Conservation (phyloP, 2,329 filamentous ascomycete species). For the Curvularia lunata region DNA sequence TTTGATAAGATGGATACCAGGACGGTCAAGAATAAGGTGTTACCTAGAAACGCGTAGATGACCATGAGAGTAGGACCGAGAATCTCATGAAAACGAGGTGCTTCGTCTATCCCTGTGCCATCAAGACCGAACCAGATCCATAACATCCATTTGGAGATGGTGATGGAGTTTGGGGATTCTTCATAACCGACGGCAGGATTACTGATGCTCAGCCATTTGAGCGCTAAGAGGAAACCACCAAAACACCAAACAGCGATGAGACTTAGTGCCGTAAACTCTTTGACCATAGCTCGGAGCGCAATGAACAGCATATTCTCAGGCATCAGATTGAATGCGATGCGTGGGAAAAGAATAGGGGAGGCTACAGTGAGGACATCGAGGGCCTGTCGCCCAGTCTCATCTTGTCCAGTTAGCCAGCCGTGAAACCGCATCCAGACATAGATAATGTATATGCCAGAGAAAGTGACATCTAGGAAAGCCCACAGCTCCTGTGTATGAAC, state of each 20-base stretch:
- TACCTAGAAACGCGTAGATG: constrained; percentile 82
- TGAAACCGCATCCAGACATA: constrained; percentile 74
- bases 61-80: constrained; percentile 82
- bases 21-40: constrained; percentile 87
- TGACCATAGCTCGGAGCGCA: constrained; percentile 82
- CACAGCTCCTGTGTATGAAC: constrained; percentile 89
- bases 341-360: constrained; percentile 77
- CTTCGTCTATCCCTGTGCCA: constrained; percentile 63
- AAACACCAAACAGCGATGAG: constrained; percentile 82
- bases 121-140: constrained; percentile 93
- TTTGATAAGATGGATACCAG: constrained; percentile 86
- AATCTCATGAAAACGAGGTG: constrained; percentile 76
- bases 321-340: constrained; percentile 81
- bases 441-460: constrained; percentile 71
- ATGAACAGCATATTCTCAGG: constrained; percentile 86
- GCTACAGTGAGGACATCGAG: constrained; percentile 80
- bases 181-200: constrained; percentile 40
- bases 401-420: constrained; percentile 61
- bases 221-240: constrained; percentile 77
- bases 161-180: constrained; percentile 63
- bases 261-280: constrained; percentile 80
- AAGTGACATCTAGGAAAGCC: constrained; percentile 84
- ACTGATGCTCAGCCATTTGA: constrained; percentile 73
- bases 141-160: constrained; percentile 88
- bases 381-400: constrained; percentile 66